Evolutionary conservation across 768 basidiomycete genomes (phyloP).

Genomic region (Calocera viscosa): DNA sequence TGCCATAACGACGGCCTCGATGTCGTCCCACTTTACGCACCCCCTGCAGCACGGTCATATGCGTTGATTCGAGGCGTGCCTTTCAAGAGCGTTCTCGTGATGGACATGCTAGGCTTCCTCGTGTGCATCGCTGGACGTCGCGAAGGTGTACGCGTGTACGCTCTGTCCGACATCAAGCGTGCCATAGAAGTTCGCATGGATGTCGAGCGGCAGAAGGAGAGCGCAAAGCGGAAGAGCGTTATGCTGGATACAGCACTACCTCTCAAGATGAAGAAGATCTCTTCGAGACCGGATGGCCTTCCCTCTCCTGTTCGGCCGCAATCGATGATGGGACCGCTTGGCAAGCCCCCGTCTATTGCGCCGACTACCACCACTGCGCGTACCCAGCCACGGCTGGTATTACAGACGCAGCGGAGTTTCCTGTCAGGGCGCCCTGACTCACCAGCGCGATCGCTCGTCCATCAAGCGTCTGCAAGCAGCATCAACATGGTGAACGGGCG

Average conservation of each 20-base stretch:
- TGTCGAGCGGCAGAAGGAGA: slow-evolving; percentile 59
- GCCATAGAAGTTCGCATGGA: slow-evolving; percentile 83
- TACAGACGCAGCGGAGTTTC: not conserved
- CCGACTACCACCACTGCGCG: not conserved
- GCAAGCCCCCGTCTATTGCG: not conserved
- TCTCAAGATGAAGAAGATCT: slow-evolving; percentile 12
- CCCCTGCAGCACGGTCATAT: slow-evolving; percentile 65
- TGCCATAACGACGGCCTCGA: slow-evolving; percentile 80
- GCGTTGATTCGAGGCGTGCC: slow-evolving; percentile 67
- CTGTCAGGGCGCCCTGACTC: not conserved
- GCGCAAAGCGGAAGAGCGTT: slow-evolving; percentile 32
- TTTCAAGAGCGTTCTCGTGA: slow-evolving; percentile 80
- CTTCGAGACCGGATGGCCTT: slow-evolving; percentile 26
- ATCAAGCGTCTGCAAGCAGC: not conserved
- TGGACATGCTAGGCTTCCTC: slow-evolving; percentile 84
- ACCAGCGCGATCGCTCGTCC: not conserved
- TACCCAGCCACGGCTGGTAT: not conserved
- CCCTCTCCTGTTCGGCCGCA: not conserved
- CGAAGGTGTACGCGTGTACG: slow-evolving; percentile 80
- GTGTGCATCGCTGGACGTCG: slow-evolving; percentile 79
- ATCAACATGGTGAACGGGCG: not conserved
- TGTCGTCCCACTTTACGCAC: slow-evolving; percentile 64
- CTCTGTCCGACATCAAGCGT: slow-evolving; percentile 72
- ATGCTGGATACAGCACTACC: slow-evolving; percentile 12
- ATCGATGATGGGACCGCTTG: not conserved